Conservation (phyloP, 2,329 filamentous ascomycete species). For the Calonectria honghensis region DNA sequence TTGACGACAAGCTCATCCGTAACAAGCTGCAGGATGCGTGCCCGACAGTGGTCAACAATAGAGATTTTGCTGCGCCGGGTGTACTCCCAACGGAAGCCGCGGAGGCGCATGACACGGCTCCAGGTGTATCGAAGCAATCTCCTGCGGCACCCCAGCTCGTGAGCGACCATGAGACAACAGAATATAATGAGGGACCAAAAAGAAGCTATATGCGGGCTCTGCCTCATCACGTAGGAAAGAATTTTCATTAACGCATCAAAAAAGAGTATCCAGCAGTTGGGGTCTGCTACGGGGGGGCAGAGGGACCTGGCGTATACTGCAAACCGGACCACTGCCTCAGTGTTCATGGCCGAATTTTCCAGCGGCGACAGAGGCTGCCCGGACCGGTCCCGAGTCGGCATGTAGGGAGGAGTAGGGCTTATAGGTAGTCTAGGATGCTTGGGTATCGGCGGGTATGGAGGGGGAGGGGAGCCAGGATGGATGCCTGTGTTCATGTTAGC, state of each 20-base stretch:
- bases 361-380: not conserved
- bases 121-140: not conserved
- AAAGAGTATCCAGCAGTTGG: not conserved
- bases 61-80: not conserved
- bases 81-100: not conserved
- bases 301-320: not conserved
- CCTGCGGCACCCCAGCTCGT: not conserved
- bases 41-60: not conserved
- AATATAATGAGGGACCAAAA: slow-evolving; percentile 5
- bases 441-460: not conserved
- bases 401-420: not conserved
- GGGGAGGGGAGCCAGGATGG: not conserved
- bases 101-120: not conserved
- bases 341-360: not conserved
- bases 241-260: not conserved
- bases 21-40: not conserved
- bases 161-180: not conserved
- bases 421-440: not conserved
- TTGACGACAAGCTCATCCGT: not conserved
- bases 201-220: not conserved
- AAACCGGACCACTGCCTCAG: not conserved
- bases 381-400: not conserved
- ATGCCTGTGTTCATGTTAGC: not conserved
- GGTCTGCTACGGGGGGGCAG: not conserved
- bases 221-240: not conserved